Percentiles rank a stretch among this genome's conserved stretches.
These are phyloP conservation scores for Plenodomus tracheiphilus DNA, from an alignment of 2,329 filamentous ascomycete species.

Conservation along the genomic window DNA sequence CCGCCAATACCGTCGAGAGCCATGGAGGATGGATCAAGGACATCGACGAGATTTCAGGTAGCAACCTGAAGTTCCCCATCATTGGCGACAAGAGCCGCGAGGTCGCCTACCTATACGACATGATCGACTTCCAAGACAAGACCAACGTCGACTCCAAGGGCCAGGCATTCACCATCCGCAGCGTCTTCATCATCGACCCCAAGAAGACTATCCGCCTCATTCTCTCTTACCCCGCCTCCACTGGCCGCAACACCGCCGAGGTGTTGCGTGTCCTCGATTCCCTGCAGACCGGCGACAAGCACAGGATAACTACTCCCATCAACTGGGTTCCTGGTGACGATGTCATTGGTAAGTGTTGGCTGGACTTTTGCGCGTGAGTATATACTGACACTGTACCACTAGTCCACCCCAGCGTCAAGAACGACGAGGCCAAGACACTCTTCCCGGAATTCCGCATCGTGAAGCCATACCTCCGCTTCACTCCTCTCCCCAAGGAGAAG, in stretches of 20 bases:
- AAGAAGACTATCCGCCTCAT: constrained; percentile 67
- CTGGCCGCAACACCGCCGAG: constrained; percentile 59
- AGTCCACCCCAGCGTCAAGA: constrained; percentile 62
- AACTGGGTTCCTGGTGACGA: constrained; percentile 61
- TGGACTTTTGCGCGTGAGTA: not conserved
- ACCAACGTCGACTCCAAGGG: constrained; percentile 63
- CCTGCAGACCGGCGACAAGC: constrained; percentile 62
- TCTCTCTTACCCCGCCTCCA: constrained; percentile 65
- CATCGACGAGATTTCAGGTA: constrained; percentile 55
- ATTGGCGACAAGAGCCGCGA: constrained; percentile 58
- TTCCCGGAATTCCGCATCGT: constrained; percentile 65
- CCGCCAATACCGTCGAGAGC: constrained; percentile 55
- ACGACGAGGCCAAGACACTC: constrained; percentile 60
- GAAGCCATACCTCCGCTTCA: constrained; percentile 65
- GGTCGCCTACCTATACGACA: constrained; percentile 57
- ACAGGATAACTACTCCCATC: constrained; percentile 63
- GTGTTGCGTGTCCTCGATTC: constrained; percentile 57
- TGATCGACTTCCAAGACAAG: constrained; percentile 58
- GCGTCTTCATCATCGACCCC: constrained; percentile 67
- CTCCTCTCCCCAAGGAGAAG: constrained; percentile 62
- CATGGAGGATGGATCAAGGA: constrained; percentile 58
- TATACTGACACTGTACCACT: constrained; percentile 25
- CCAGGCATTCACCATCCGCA: constrained; percentile 66
- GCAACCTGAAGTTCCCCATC: constrained; percentile 55
- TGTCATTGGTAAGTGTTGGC: not conserved